Base-by-base conservation (phyloP, 2,329 filamentous ascomycete genomes). In the Alternaria burnsii region DNA sequence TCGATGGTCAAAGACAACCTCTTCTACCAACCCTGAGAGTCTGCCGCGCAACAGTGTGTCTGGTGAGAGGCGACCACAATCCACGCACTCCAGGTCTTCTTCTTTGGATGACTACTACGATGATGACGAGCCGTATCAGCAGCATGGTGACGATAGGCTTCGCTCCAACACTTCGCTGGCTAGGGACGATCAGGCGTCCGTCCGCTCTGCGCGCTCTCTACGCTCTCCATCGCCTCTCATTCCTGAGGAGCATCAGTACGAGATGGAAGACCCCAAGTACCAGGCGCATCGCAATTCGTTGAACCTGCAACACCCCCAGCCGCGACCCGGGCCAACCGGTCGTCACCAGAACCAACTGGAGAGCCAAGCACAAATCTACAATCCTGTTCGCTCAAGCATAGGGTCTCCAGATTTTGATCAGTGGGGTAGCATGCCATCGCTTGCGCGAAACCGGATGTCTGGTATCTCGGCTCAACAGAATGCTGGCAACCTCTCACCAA, bases 1-100 rank as follows among this genome's bases (percentile, higher is more conserved):
- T 6, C 88, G 95, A 43, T 99, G 95, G 95, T 98, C 94, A 0
- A 95, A 96, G 81, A 98, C 94, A 2, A 99, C 95, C 0, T 87
- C 94, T 4, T 97, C 93, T 0, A 97, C 93, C 62, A 88, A 93
- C 43, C 89, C 92, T 44, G 90, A 91, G 69, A 91, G 90, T 41
- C 91, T 94, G 76, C 88, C 73, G 34, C 76, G 90, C 41, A 88
- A 87, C 71, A 92, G 88, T 70, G 84, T 83, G 44, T 75, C 72
- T 22, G 83, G 84, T 48, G 80, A 89, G 82, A 80, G 88, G 83
- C 77, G 89, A 82, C 80, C 89, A 79, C 78, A 88, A 80, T 85
- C 85, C 67, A 78, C 87, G 75, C 79, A 85, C n/a, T 97, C 93
- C 8, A 88, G 90, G 38, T 95, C 93, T 10, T 91, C 87, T 1